These are phyloP conservation scores for Chlorella sorokiniana DNA, from an alignment of 139 green algal genomes.

Conservation along the genomic window DNA sequence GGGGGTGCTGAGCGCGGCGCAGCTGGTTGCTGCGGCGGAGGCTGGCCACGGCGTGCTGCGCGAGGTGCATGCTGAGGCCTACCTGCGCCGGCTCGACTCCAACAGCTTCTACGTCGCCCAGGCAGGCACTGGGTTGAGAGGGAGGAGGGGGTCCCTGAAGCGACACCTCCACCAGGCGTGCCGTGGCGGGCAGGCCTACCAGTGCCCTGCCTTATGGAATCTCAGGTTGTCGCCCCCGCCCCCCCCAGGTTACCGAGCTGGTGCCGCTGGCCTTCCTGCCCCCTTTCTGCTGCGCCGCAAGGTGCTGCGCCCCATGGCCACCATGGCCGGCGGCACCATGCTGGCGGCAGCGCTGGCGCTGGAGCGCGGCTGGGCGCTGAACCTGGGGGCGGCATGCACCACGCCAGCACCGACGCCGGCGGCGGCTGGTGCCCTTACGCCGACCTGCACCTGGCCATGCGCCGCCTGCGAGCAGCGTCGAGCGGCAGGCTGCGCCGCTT, in stretches of 20 bases:
- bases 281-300: constrained; percentile 50
- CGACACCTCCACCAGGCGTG: neutral
- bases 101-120: constrained; percentile 28
- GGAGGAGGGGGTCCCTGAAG: too few species aligned
- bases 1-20: constrained; percentile 5
- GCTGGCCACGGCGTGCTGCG: constrained; percentile 43
- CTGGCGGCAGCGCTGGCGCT: constrained; percentile 72
- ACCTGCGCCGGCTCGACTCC: constrained; percentile 60
- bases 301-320: constrained; percentile 61
- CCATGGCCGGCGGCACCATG: constrained; percentile 61
- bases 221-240: too few species aligned
- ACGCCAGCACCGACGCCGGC: constrained; percentile 53
- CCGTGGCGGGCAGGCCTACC: neutral
- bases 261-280: constrained; percentile 65
- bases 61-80: constrained; percentile 60
- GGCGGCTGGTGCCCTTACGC: constrained; percentile 67
- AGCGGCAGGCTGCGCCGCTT: constrained; percentile 42
- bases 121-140: neutral
- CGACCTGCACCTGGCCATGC: constrained; percentile 68
- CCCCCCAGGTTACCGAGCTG: constrained; percentile 70
- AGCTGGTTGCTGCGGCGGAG: constrained; percentile 41
- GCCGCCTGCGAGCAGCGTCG: constrained; percentile 40
- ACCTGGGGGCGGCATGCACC: constrained; percentile 86
- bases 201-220: neutral
- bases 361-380: constrained; percentile 77